Evolutionary conservation across 768 basidiomycete species (phyloP).

Genomic region (Russula dissimulans): DNA sequence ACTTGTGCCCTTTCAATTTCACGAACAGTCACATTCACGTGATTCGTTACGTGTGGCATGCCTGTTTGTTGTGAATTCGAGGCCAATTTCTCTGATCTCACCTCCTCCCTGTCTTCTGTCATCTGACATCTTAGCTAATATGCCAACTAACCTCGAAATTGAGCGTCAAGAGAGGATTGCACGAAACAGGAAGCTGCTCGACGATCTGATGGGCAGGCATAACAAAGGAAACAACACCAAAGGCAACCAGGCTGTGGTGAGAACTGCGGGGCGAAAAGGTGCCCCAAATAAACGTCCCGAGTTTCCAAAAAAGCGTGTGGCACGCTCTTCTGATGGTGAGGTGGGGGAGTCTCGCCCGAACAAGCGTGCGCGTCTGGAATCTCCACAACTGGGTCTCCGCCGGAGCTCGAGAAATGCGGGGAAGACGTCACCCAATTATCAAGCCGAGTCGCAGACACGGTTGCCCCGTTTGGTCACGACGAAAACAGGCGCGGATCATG

Average conservation of each 20-base stretch:
- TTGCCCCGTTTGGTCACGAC: conserved; percentile 7
- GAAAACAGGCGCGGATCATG: conserved; percentile 21
- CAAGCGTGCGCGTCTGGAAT: conserved; percentile 3
- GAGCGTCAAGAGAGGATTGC: background rate
- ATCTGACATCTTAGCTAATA: background rate
- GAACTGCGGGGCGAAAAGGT: background rate
- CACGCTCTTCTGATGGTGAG: background rate
- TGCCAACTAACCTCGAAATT: conserved; percentile 17
- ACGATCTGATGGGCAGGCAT: background rate
- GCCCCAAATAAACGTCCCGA: background rate
- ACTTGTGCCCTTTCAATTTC: background rate
- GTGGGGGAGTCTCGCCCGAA: background rate
- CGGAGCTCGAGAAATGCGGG: conserved; percentile 60
- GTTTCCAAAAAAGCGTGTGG: background rate
- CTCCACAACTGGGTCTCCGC: conserved; percentile 32
- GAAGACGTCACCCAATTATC: conserved; percentile 45
- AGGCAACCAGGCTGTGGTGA: background rate
- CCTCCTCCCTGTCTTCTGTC: background rate
- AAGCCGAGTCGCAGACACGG: conserved; percentile 26
- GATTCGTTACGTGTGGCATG: background rate
- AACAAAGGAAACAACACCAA: background rate
- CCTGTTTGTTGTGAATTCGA: background rate
- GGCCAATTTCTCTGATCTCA: too few species aligned
- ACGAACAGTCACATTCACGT: conserved; percentile 13
- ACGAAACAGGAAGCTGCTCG: conserved; percentile 2